Conservation (phyloP, 1,139 yeast species). For the Pichia sp. region DNA sequence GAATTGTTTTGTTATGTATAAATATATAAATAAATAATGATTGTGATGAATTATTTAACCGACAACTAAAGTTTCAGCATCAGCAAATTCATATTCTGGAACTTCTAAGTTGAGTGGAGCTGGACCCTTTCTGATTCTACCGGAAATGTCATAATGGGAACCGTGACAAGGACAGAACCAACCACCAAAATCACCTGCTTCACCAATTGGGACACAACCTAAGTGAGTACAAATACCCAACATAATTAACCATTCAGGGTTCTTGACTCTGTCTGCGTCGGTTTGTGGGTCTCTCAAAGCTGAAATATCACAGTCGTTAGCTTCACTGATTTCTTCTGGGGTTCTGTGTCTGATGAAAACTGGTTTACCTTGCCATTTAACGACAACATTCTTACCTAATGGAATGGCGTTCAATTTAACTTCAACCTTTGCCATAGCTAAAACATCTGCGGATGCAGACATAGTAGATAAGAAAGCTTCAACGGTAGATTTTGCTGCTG, state of each 20-base stretch:
- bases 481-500: constrained; percentile 96
- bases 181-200: constrained; percentile 99
- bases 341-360: constrained; percentile 99
- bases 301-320: constrained; percentile 68
- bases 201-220: constrained; percentile 99
- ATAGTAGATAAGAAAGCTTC: constrained; percentile 88
- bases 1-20: no score
- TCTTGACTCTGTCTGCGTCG: constrained; percentile 89
- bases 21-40: no score
- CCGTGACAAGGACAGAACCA: constrained; percentile 99
- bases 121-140: constrained; percentile 99
- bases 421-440: constrained; percentile 99
- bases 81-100: constrained; percentile 81
- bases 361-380: constrained; percentile 99
- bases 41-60: constrained; percentile 36
- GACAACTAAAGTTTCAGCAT: constrained; percentile 65
- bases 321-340: constrained; percentile 86
- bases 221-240: constrained; percentile 99
- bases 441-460: constrained; percentile 98
- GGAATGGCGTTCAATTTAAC: constrained; percentile 92
- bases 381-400: constrained; percentile 95
- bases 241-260: constrained; percentile 99
- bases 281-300: constrained; percentile 88
- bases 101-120: constrained; percentile 98
- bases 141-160: constrained; percentile 99